phyloP scores from a whole-genome alignment of 2,329 filamentous ascomycete species.

The Boeremia exigua region DNA sequence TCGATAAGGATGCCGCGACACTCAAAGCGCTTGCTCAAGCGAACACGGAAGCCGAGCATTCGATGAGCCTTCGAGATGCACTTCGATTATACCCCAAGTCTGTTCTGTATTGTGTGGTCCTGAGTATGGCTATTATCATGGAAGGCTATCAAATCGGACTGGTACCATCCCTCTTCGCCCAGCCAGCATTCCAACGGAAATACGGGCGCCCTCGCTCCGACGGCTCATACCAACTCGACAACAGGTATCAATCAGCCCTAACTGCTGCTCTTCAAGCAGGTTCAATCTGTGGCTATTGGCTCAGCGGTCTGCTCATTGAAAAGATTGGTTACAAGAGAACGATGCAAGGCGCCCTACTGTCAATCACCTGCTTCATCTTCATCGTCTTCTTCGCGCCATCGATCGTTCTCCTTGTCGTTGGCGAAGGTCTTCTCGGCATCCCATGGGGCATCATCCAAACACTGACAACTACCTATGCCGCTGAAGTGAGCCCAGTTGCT shows the following conservation, averaged over 20 bases:
- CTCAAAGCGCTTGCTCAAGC: conserved; percentile 7
- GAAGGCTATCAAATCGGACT: conserved; percentile 83
- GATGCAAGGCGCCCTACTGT: conserved; percentile 21
- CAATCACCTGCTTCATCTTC: conserved; percentile 24
- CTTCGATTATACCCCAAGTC: conserved; percentile 82
- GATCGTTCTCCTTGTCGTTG: conserved; percentile 23
- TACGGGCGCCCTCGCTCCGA: conserved; percentile 45
- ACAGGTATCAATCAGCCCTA: conserved; percentile 51
- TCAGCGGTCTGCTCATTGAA: conserved; percentile 45
- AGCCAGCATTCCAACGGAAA: conserved; percentile 48
- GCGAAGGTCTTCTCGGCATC: conserved; percentile 33
- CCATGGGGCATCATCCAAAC: conserved; percentile 52
- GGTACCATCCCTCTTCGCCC: conserved; percentile 74
- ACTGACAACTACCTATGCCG: conserved; percentile 40
- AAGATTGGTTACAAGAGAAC: conserved; percentile 45
- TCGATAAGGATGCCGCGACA: not conserved
- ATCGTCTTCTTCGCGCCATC: conserved; percentile 33
- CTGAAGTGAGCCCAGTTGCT: conserved; percentile 69
- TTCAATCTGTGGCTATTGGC: conserved; percentile 44
- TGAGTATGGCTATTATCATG: conserved; percentile 86
- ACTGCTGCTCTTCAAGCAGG: conserved; percentile 50
- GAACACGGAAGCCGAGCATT: conserved; percentile 4
- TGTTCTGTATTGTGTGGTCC: conserved; percentile 76
- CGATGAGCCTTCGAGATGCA: conserved; percentile 64
- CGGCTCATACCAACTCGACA: conserved; percentile 46